Base-by-base conservation (phyloP, 148 eudicot genomes). In the Nepenthes mirabilis region DNA sequence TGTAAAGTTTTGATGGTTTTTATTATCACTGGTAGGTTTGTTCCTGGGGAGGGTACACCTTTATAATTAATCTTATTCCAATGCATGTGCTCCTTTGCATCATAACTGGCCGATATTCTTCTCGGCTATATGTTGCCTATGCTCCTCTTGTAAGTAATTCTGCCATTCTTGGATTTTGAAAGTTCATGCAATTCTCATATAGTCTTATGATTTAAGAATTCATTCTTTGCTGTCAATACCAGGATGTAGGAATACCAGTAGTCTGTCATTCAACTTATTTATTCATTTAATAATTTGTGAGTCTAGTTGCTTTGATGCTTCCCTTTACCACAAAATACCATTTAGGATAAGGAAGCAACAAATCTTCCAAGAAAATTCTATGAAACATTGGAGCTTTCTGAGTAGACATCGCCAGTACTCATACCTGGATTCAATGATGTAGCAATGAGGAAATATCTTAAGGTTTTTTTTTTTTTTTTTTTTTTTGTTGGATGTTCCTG, bases 41-140 rank as follows among this genome's bases (percentile, higher is more conserved):
- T 80, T 91, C 98, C 52, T 91, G 96, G 98, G 98, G 98, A 83
- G 98, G 98, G 23, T 91, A 91, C 75, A 91, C 96, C 64, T 91
- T 91, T 73, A 91, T 91, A 36, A 91, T 91, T 51, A 91, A 91
- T 69, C 94, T 91, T 48, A 91, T 91, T 55, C 98, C 98, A 5
- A 85, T 91, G 96, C 96, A 91, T 68, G 98, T 82, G 37, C 94
- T 91, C 43, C 83, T 91, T 36, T 88, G 96, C 82, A 83, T 91
- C 69, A 90, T 83, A 35, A 88, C 98, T 65, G 94, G 98, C 53
- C 90, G 98, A 67, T 91, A 91, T 74, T 91, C 98, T 36, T 70
- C 91, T 69, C 75, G 96, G 59, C 80, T 91, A 12, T 91, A 91
- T 74, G 79, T 91, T 68, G 96, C 98, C 6, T 88, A 91, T 80